Percentiles rank a stretch among this genome's conserved stretches.
Evolutionary conservation across 2,329 filamentous ascomycete species (phyloP).

Genomic region (Cryphonectria japonica): DNA sequence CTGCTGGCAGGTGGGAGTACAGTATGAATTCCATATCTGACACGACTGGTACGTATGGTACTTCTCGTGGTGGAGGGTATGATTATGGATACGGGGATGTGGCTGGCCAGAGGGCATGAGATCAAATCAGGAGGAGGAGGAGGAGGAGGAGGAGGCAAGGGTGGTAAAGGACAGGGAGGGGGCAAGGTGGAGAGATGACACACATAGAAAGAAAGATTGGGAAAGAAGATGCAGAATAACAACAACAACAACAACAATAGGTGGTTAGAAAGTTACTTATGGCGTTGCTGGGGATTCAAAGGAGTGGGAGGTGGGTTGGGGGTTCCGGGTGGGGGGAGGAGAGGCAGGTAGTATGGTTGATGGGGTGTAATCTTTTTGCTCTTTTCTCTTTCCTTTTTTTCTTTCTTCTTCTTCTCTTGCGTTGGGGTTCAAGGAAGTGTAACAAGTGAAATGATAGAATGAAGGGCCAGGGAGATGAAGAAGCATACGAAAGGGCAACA

Average conservation of each 20-base stretch:
- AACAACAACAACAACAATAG: background rate
- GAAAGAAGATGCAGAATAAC: background rate
- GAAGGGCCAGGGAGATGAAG: background rate
- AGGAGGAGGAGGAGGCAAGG: slow-evolving; percentile 7
- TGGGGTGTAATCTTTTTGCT: background rate
- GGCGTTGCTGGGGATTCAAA: background rate
- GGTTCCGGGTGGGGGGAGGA: no score
- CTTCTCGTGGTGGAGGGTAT: slow-evolving; percentile 27
- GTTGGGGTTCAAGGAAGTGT: background rate
- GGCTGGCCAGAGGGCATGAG: slow-evolving; percentile 29
- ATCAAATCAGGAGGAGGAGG: slow-evolving; percentile 14
- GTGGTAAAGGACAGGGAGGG: background rate
- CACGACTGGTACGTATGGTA: slow-evolving; percentile 25
- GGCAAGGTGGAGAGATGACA: background rate
- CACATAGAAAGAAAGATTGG: background rate
- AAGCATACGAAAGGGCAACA: slow-evolving; percentile 20
- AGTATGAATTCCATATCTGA: slow-evolving; percentile 30
- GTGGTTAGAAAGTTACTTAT: background rate
- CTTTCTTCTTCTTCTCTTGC: background rate
- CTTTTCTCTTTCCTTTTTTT: background rate
- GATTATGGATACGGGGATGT: slow-evolving; percentile 30
- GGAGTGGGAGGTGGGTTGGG: no score
- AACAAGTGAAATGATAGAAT: background rate
- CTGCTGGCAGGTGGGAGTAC: slow-evolving; percentile 28
- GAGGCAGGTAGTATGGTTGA: background rate